A percentile compares a stretch with the other conserved stretches of the same genome.
phyloP scores from a whole-genome alignment of 352 stramenopile species.

The Globisporangium spinosum region DNA sequence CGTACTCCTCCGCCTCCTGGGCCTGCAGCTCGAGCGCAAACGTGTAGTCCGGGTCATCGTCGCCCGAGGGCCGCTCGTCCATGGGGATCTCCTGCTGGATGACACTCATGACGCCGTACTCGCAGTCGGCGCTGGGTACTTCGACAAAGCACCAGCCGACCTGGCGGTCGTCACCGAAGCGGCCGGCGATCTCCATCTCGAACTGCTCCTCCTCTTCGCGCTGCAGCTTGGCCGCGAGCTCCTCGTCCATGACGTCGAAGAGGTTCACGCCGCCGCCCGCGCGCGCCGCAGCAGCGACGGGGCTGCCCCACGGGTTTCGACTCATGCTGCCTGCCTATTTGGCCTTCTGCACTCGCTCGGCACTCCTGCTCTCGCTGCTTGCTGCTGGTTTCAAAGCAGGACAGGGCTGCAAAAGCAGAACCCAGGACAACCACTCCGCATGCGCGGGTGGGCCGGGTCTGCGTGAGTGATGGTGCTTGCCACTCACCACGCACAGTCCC shows the following conservation, averaged over 20 bases:
- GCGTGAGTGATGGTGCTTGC: slow-evolving; percentile 27
- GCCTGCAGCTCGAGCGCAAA: slow-evolving; percentile 69
- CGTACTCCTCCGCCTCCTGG: slow-evolving; percentile 70
- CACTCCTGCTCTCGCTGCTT: slow-evolving; percentile 1
- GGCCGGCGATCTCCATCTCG: slow-evolving; percentile 56
- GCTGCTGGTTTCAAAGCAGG: slow-evolving; percentile 10
- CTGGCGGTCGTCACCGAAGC: slow-evolving; percentile 54
- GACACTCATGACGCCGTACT: slow-evolving; percentile 68
- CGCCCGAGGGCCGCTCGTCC: slow-evolving; percentile 25
- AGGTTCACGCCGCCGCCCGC: slow-evolving; percentile 36
- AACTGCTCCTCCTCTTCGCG: slow-evolving; percentile 67
- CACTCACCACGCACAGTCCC: slow-evolving; percentile 2
- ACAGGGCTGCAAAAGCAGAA: slow-evolving; percentile 14
- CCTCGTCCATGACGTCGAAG: slow-evolving; percentile 67
- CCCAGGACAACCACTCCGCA: slow-evolving; percentile 12
- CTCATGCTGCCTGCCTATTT: slow-evolving; percentile 15
- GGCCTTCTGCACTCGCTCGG: neutral
- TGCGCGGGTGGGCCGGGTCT: neutral
- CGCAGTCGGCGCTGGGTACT: slow-evolving; percentile 46
- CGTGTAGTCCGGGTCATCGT: slow-evolving; percentile 66
- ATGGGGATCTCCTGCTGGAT: slow-evolving; percentile 65
- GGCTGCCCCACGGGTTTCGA: slow-evolving; percentile 31
- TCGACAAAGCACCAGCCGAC: slow-evolving; percentile 75
- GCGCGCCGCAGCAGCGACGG: slow-evolving; percentile 19
- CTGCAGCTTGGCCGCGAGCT: slow-evolving; percentile 65